Conservation (phyloP, 441 rosid genomes). For the Metrosideros polymorpha region DNA sequence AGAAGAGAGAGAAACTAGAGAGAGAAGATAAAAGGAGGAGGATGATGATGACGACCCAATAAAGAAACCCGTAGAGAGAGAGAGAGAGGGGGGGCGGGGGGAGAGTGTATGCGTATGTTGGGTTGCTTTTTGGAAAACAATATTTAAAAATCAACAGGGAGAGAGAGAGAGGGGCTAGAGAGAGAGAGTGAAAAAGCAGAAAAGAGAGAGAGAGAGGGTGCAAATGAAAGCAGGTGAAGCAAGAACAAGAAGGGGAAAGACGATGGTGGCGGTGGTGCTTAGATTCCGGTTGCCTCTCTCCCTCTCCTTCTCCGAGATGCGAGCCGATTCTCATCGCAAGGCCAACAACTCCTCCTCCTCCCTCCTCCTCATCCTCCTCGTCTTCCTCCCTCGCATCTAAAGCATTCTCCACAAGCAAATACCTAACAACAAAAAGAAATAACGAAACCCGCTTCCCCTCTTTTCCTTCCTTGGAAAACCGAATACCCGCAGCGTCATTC, state of each 20-base stretch:
- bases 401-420: not conserved
- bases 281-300: not conserved
- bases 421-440: not conserved
- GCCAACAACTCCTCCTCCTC: constrained; percentile 36
- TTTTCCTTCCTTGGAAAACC: not conserved
- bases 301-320: constrained; percentile 34
- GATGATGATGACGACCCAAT: not conserved
- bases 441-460: not conserved
- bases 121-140: constrained; percentile 3
- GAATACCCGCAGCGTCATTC: not conserved
- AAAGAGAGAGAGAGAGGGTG: not conserved
- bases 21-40: not conserved
- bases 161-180: not conserved
- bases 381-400: constrained; percentile 49
- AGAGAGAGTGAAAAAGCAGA: not conserved
- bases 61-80: not conserved
- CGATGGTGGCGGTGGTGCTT: not conserved
- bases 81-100: not conserved
- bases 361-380: constrained; percentile 44
- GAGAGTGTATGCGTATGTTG: not conserved
- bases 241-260: not conserved
- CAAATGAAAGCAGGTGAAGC: not conserved
- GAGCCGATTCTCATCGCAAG: constrained; percentile 43
- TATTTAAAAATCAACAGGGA: not conserved
- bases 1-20: not conserved